Conservation (phyloP, 2,329 filamentous ascomycete genomes). For the Chrysoporthe cubensis region DNA sequence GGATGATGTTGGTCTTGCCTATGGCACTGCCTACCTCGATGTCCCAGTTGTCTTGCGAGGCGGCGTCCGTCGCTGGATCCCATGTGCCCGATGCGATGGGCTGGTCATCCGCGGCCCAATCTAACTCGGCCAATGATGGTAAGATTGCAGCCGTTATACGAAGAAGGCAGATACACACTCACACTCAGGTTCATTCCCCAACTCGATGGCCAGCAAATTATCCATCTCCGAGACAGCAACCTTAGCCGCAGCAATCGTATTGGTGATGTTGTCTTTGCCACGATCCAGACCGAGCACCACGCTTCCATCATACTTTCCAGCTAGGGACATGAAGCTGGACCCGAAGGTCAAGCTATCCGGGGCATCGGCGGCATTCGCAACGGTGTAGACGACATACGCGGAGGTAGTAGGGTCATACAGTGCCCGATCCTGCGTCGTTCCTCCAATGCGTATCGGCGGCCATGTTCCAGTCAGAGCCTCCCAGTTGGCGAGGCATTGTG, state of each 20-base stretch:
- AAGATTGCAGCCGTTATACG: background rate
- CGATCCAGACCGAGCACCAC: slow-evolving; percentile 60
- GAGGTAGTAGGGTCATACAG: slow-evolving; percentile 50
- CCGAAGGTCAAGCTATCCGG: slow-evolving; percentile 56
- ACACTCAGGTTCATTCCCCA: slow-evolving; percentile 64
- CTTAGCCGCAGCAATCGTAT: slow-evolving; percentile 57
- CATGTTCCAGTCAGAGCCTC: slow-evolving; percentile 52
- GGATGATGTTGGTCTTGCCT: slow-evolving; percentile 41
- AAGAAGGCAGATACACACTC: slow-evolving; percentile 28
- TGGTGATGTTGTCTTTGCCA: slow-evolving; percentile 54
- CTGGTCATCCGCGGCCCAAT: slow-evolving; percentile 41
- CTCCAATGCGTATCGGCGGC: slow-evolving; percentile 61
- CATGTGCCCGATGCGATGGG: slow-evolving; percentile 44
- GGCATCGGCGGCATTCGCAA: slow-evolving; percentile 50
- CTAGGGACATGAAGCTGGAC: slow-evolving; percentile 54
- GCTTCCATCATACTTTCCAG: slow-evolving; percentile 50
- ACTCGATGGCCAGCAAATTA: slow-evolving; percentile 58
- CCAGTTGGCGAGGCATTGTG: slow-evolving; percentile 56
- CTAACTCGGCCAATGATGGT: slow-evolving; percentile 30
- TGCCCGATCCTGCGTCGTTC: slow-evolving; percentile 61
- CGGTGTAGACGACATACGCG: slow-evolving; percentile 55
- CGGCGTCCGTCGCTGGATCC: slow-evolving; percentile 42
- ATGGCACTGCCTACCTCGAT: slow-evolving; percentile 42
- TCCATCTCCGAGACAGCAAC: slow-evolving; percentile 47
- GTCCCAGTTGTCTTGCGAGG: slow-evolving; percentile 45